These are phyloP conservation scores for Spergularia marina DNA, from an alignment of 148 eudicot species.

Conservation along the genomic window DNA sequence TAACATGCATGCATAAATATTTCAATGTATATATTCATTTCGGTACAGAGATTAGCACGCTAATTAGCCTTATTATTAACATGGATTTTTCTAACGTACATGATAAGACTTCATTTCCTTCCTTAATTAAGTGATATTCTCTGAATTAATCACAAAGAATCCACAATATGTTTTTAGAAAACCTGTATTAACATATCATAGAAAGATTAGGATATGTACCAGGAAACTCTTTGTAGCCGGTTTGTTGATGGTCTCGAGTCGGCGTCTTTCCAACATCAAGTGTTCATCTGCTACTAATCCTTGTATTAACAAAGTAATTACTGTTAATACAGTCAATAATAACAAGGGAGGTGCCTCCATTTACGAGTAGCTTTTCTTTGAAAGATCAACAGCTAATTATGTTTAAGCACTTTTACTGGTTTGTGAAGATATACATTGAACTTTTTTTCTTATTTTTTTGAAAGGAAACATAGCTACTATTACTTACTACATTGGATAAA, in stretches of 20 bases:
- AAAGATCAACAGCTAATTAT: neutral
- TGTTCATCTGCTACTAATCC: neutral
- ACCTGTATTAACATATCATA: neutral
- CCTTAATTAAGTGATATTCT: no score
- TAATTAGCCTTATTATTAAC: neutral
- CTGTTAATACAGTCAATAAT: neutral
- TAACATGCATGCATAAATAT: no score
- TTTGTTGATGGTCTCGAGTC: neutral
- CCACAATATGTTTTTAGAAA: no score
- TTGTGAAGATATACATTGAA: neutral
- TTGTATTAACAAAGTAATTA: neutral
- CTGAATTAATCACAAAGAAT: no score
- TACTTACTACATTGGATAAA: no score
- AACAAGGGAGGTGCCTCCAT: neutral
- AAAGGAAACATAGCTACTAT: no score
- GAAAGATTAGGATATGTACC: neutral
- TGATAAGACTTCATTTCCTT: no score
- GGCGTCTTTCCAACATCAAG: constrained; percentile 5
- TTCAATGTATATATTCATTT: no score
- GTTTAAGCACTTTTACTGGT: neutral
- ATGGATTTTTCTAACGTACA: no score
- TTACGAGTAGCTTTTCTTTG: neutral
- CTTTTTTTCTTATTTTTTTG: neutral
- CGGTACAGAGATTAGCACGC: no score
- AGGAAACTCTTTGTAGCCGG: constrained; percentile 1